Conservation (phyloP, 345 rosid genomes). For the Iberis pinnata region DNA sequence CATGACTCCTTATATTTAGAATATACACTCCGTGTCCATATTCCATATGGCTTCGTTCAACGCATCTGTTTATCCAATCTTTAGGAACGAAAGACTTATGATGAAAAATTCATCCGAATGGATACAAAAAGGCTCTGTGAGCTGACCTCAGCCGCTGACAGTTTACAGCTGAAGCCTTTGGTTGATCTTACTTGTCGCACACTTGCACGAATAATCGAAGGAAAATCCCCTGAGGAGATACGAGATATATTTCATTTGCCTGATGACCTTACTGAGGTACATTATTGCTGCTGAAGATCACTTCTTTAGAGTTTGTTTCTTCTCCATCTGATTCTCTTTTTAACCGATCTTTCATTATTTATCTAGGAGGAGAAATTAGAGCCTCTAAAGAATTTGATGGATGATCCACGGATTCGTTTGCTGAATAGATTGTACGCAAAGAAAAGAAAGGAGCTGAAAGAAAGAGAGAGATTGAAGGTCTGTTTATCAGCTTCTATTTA, state of each 20-base stretch:
- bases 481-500: constrained; percentile 2
- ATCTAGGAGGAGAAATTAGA: constrained; percentile 85
- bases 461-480: constrained; percentile 72
- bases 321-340: constrained; percentile 17
- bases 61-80: constrained; percentile 15
- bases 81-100: constrained; percentile 73
- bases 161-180: constrained; percentile 82
- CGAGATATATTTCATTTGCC: constrained; percentile 88
- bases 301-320: constrained; percentile 10
- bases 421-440: constrained; percentile 74
- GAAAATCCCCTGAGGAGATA: constrained; percentile 82
- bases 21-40: not conserved
- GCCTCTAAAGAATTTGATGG: constrained; percentile 69
- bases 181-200: constrained; percentile 91
- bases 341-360: constrained; percentile 11
- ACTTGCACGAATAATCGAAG: constrained; percentile 79
- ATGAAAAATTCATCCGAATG: constrained; percentile 82
- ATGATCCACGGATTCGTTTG: constrained; percentile 83
- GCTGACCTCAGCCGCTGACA: constrained; percentile 87
- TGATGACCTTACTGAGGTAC: constrained; percentile 94
- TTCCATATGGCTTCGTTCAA: constrained; percentile 1
- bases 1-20: not conserved
- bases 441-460: constrained; percentile 78
- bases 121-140: constrained; percentile 80
- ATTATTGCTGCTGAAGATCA: constrained; percentile 25